Conservation (phyloP, 2,329 filamentous ascomycete genomes). For the Alternaria metachromatica region DNA sequence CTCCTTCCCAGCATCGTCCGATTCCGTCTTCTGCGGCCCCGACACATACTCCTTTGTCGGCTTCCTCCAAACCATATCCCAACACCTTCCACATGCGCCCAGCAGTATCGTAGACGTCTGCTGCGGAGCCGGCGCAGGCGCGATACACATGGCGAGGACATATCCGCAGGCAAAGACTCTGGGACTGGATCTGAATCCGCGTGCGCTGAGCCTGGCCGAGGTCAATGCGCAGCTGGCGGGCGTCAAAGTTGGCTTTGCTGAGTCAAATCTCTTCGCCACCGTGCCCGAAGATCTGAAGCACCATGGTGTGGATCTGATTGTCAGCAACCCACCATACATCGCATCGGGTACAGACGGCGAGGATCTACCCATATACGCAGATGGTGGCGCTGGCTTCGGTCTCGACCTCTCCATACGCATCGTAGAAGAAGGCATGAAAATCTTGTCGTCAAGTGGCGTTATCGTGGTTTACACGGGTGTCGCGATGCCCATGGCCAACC, state of each 20-base stretch:
- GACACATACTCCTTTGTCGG: slow-evolving; percentile 33
- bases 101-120: slow-evolving; percentile 29
- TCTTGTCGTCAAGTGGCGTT: slow-evolving; percentile 20
- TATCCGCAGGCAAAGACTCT: slow-evolving; percentile 24
- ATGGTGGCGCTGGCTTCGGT: slow-evolving; percentile 31
- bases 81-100: slow-evolving; percentile 13
- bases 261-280: slow-evolving; percentile 29
- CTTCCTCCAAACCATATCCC: slow-evolving; percentile 20
- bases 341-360: slow-evolving; percentile 26
- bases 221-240: slow-evolving; percentile 26
- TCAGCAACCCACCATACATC: slow-evolving; percentile 37
- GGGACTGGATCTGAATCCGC: slow-evolving; percentile 30
- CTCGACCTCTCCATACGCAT: slow-evolving; percentile 29
- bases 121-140: slow-evolving; percentile 32
- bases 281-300: slow-evolving; percentile 14
- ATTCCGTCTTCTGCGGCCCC: slow-evolving; percentile 33
- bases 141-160: slow-evolving; percentile 30
- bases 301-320: slow-evolving; percentile 25
- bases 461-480: slow-evolving; percentile 34
- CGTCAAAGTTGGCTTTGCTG: slow-evolving; percentile 18
- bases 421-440: slow-evolving; percentile 26
- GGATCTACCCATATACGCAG: slow-evolving; percentile 33
- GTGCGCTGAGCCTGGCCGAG: slow-evolving; percentile 21
- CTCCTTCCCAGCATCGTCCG: slow-evolving; percentile 26
- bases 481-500: slow-evolving; percentile 23